phyloP scores from a whole-genome alignment of 192 early-diverging fungal species.

The Dispira parvispora region DNA sequence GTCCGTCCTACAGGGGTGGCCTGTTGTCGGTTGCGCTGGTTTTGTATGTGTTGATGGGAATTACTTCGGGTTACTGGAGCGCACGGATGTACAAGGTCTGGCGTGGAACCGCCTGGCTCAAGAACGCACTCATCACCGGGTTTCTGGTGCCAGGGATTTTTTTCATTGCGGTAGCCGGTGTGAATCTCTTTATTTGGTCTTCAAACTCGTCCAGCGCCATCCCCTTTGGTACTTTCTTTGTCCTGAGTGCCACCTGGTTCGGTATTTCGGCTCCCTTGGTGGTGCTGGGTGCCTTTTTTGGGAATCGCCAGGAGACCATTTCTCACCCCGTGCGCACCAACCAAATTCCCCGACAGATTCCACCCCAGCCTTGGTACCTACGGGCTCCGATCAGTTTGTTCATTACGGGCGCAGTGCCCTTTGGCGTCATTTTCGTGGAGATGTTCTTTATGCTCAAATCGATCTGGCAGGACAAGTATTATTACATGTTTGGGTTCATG shows the following conservation, averaged over 20 bases:
- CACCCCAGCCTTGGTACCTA: constrained; percentile 61
- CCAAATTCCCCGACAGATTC: constrained; percentile 84
- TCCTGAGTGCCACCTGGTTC: constrained; percentile 65
- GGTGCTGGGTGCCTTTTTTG: constrained; percentile 74
- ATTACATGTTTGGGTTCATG: constrained; percentile 44
- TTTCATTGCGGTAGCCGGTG: constrained; percentile 42
- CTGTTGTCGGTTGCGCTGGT: constrained; percentile 34
- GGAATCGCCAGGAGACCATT: constrained; percentile 53
- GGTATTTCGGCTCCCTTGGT: constrained; percentile 61
- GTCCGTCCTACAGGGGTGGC: constrained; percentile 46
- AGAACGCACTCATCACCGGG: constrained; percentile 47
- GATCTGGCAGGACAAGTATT: constrained; percentile 48
- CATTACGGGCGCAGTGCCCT: constrained; percentile 53
- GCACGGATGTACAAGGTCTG: constrained; percentile 53
- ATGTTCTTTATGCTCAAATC: constrained; percentile 53
- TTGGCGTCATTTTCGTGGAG: constrained; percentile 56
- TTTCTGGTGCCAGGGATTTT: constrained; percentile 36
- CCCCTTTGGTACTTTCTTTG: constrained; percentile 73
- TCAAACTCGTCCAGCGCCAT: constrained; percentile 77
- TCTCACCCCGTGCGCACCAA: constrained; percentile 80
- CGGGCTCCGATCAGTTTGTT: constrained; percentile 32
- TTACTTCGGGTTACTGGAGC: constrained; percentile 47
- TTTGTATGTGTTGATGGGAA: constrained; percentile 34
- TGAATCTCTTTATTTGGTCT: constrained; percentile 80
- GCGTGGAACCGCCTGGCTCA: constrained; percentile 47